Percentiles rank a stretch among this genome's conserved stretches.
phyloP scores from a whole-genome alignment of 2,329 filamentous ascomycete genomes.

The Hymenoscyphus fructigenus region DNA sequence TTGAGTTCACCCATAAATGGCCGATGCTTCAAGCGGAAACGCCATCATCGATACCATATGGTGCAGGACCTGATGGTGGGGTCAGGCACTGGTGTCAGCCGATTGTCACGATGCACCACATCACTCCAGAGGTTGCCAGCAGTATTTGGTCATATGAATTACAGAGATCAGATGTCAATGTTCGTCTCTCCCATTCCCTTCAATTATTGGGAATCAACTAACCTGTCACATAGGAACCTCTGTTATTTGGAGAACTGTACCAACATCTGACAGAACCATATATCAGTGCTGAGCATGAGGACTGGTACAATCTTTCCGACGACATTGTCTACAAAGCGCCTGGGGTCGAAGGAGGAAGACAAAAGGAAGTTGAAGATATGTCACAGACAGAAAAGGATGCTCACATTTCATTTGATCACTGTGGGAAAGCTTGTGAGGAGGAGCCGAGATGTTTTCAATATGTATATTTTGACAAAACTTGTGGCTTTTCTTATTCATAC shows the following conservation, averaged over 20 bases:
- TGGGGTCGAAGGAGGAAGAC: conserved; percentile 19
- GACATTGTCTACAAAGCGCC: conserved; percentile 38
- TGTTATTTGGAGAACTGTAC: conserved; percentile 49
- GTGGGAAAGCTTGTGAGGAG: conserved; percentile 47
- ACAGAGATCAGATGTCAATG: conserved; percentile 14
- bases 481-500: conserved; percentile 3
- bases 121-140: conserved; percentile 51
- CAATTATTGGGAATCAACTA: conserved; percentile 4
- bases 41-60: conserved; percentile 48
- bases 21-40: conserved; percentile 56
- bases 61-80: conserved; percentile 33
- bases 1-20: conserved; percentile 46
- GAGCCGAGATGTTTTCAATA: conserved; percentile 38
- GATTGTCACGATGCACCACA: conserved; percentile 54
- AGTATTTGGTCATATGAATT: conserved; percentile 53
- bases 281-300: conserved; percentile 41
- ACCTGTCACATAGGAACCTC: conserved; percentile 38
- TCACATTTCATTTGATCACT: conserved; percentile 44
- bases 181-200: conserved; percentile 28
- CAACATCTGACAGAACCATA: conserved; percentile 46
- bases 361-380: conserved; percentile 37
- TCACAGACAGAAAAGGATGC: conserved; percentile 41
- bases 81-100: conserved; percentile 53
- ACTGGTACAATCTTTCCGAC: conserved; percentile 54
- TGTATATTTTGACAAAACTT: conserved; percentile 26